A percentile compares a stretch with the other conserved stretches of the same genome.
phyloP scores from a whole-genome alignment of 345 rosid species.

The Leavenworthia alabamica region DNA sequence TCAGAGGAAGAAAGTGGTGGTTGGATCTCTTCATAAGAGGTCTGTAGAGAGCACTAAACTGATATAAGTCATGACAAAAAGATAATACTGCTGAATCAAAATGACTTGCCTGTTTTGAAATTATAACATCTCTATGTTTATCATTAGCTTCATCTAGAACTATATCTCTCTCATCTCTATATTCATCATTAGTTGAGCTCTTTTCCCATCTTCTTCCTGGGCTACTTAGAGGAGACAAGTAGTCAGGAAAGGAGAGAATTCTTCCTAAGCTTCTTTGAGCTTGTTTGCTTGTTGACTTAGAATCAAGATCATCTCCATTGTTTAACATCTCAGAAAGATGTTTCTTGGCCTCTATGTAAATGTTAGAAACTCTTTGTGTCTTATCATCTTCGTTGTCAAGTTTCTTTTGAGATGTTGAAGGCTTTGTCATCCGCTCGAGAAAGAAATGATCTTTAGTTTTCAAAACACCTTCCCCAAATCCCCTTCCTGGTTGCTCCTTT shows the following conservation, averaged over 20 bases:
- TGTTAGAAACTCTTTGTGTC: conserved; percentile 48
- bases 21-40: conserved; percentile 24
- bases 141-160: conserved; percentile 24
- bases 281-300: conserved; percentile 39
- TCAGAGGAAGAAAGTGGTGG: conserved; percentile 21
- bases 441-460: conserved; percentile 81
- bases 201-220: conserved; percentile 55
- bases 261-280: conserved; percentile 61
- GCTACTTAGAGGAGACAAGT: conserved; percentile 59
- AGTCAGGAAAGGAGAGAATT: conserved; percentile 79
- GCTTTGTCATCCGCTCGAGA: conserved; percentile 68
- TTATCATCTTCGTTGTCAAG: conserved; percentile 34
- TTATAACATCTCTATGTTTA: conserved; percentile 7
- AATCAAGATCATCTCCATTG: conserved; percentile 43
- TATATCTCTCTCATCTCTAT: conserved; percentile 32
- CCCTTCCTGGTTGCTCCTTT: conserved; percentile 46
- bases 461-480: conserved; percentile 42
- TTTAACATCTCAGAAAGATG: conserved; percentile 83
- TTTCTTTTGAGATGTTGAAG: conserved; percentile 38
- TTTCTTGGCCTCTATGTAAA: conserved; percentile 87
- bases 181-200: too few species aligned
- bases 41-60: conserved; percentile 12
- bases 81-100: neutral
- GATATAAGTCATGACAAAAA: neutral
- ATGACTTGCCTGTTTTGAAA: conserved; percentile 22